Base-by-base conservation (phyloP, 2,329 filamentous ascomycete genomes). In the Trichophyton schoenleinii region DNA sequence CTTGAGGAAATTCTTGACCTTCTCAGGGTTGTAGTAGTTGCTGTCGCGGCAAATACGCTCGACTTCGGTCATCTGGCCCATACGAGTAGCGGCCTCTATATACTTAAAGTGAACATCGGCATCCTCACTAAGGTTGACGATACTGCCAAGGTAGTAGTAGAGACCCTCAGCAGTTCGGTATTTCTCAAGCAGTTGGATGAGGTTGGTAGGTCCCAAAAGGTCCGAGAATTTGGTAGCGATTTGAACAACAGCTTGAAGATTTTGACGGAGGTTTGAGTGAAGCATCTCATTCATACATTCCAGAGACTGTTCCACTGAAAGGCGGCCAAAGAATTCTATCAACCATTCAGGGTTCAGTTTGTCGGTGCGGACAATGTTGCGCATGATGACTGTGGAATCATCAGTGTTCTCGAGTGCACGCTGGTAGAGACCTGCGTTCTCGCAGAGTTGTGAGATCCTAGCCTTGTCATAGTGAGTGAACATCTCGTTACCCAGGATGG, bases 1-100 rank as follows among this genome's bases (percentile, higher is more conserved):
- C 79, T 99, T 99, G 64, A 99, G 80, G 83, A 97, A 99, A 79
- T 99, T 99, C 82, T 96, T 96, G 62, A 96, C 90, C 80, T 96
- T 95, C 75, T 96, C 91, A 0, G 91, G 83, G 73, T 96, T 92
- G 77, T 91, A 92, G 70, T 83, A 82, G 73, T 88, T 91, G 81
- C 87, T 95, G 74, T 99, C 94, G 64, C 95, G 86, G 79, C 92
- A 97, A 70, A 99, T 92, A 60, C 94, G 88, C 81, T 99, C 92
- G 20, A 99, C 94, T 72, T 99, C 94, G 67, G 89, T 91, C 70
- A 96, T 84, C 75, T 99, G 92, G 34, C 87, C 86, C 84, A 96
- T 95, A 71, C 86, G 88, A 25, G 91, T 96, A 36, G 95, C 94
- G 61, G 94, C 91, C 77, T 99, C 92, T 63, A 99, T 96, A 76